Evolutionary conservation across 169 alveolate species (phyloP), one percentile per base, ranked within the genome.

Genomic region (Cryptosporidium parvum): DNA sequence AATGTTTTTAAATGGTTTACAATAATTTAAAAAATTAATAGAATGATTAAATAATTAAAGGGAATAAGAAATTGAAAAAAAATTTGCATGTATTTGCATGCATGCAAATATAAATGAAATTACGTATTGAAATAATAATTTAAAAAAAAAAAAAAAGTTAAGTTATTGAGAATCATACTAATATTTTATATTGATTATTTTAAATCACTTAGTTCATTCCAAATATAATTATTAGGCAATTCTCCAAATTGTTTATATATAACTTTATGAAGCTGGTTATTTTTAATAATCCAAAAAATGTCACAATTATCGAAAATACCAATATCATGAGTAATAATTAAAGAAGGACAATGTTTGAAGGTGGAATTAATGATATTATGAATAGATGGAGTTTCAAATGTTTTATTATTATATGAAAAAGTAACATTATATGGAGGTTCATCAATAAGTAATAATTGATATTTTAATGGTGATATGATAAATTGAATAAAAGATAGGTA

Each of bases 361-460:
- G 48, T 44, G 56, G 59, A 53, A 29, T 29, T 18, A 18, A 80
- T 62, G 9, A 80, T 29, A 21, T 61, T 59, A 42, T 80, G 62
- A 29, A 39, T 62, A 3, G 42, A 18, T 9, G 42, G 44, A 7
- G 75, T 62, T 1, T 12, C 48, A 26, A 62, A 65, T 8, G 6
- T n/a, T 5, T 31, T 26, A 29, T 31, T 29, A 14, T 42, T 44
- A 21, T 26, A 31, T 10, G 85, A 51, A 31, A 72, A 72, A 12
- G 51, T 52, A 33, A 72, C 85, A 12, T 45, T 72, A 0, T 26
- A 18, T n/a, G 96, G 97, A 16, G 96, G 96, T 84, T 94, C 97
- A 71, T 94, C 97, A 21, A 94, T 71, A 37, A 94, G 45, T 9
- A 94, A 51, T 6, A 94, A 51, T 52, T 91, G 92, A 70, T 93